A percentile compares a stretch with the other conserved stretches of the same genome.
These are phyloP conservation scores for Tagetes patula DNA, from an alignment of 129 eudicot genomes.

Conservation along the genomic window DNA sequence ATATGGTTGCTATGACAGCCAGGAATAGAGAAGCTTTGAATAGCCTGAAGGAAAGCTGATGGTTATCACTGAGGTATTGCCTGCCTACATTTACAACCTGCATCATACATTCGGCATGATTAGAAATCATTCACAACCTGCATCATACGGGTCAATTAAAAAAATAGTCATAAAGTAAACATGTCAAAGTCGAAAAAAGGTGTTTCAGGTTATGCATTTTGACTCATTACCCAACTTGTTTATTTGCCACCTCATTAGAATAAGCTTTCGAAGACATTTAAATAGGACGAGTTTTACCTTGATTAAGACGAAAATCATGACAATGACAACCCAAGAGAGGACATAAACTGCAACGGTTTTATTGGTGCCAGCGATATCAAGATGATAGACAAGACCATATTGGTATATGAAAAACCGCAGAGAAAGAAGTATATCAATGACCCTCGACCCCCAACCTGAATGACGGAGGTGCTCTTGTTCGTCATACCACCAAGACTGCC, in stretches of 20 bases:
- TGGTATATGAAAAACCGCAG: constrained; percentile 84
- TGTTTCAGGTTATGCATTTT: background rate
- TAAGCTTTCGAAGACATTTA: background rate
- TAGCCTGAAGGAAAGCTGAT: constrained; percentile 74
- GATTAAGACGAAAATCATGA: constrained; percentile 63
- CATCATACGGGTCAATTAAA: background rate
- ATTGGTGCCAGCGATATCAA: constrained; percentile 67
- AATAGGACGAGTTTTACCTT: constrained; percentile 52
- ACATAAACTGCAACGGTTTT: constrained; percentile 68
- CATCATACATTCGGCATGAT: background rate
- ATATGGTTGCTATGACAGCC: constrained; percentile 63
- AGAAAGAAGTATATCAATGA: constrained; percentile 78
- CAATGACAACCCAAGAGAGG: constrained; percentile 95
- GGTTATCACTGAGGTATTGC: constrained; percentile 59
- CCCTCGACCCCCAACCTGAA: constrained; percentile 62
- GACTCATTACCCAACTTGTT: background rate
- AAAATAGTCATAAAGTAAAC: background rate
- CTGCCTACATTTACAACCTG: constrained; percentile 78
- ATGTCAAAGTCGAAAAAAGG: background rate
- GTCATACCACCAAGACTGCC: constrained; percentile 99
- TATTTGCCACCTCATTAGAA: background rate
- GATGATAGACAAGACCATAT: constrained; percentile 90
- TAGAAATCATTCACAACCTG: constrained; percentile 8
- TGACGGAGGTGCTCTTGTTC: constrained; percentile 80
- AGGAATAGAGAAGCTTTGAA: constrained; percentile 73